A percentile compares a stretch with the other conserved stretches of the same genome.
Evolutionary conservation across 2,329 filamentous ascomycete species (phyloP).

Genomic region (Cytospora piceae): DNA sequence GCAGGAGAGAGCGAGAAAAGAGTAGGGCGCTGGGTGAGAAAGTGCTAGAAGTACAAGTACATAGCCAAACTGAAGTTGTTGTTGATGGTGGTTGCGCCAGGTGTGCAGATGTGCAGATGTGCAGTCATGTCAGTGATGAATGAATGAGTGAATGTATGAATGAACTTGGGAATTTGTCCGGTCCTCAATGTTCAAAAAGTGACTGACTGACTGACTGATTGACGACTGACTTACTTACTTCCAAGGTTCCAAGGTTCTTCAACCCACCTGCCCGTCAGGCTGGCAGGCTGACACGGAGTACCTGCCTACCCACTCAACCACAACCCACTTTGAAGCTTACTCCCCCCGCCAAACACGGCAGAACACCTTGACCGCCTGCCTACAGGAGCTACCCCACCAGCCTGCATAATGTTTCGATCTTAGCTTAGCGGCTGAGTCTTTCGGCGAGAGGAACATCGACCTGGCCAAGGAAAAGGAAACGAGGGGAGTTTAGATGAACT

Average conservation of each 20-base stretch:
- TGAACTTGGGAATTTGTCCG: neutral
- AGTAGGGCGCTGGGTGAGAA: conserved; percentile 8
- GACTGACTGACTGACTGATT: too few relatives aligned
- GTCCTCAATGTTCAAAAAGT: neutral
- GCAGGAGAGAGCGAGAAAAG: neutral
- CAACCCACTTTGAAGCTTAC: conserved; percentile 15
- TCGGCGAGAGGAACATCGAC: conserved; percentile 23
- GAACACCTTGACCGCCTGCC: conserved; percentile 34
- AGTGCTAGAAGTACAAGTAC: conserved; percentile 3
- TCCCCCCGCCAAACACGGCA: conserved; percentile 29
- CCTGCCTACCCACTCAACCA: neutral
- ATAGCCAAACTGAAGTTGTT: neutral
- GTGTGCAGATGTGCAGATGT: too few relatives aligned
- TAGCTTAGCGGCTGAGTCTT: conserved; percentile 27
- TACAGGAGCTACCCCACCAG: conserved; percentile 30
- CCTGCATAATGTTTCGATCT: neutral
- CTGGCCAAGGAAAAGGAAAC: conserved; percentile 19
- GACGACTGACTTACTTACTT: too few relatives aligned
- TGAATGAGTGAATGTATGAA: neutral
- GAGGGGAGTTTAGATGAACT: conserved; percentile 19
- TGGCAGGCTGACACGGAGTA: too few relatives aligned
- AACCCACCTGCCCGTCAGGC: neutral
- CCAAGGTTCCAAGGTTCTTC: neutral
- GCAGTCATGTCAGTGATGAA: neutral
- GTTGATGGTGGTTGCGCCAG: neutral